These are phyloP conservation scores for Globisporangium okanoganense DNA, from an alignment of 352 stramenopile species.

Conservation along the genomic window DNA sequence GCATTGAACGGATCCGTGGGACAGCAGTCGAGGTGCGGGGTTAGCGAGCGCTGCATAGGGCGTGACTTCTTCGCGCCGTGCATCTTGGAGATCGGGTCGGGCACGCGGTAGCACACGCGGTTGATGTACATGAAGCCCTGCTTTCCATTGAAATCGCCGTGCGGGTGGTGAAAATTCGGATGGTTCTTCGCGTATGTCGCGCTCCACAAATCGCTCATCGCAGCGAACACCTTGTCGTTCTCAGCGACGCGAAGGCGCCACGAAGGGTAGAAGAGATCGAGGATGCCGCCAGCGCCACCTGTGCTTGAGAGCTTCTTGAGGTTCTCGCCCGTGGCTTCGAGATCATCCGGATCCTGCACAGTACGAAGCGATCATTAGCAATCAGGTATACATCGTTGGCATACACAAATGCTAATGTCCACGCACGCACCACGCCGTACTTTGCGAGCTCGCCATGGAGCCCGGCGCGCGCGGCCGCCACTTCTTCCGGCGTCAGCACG, in stretches of 20 bases:
- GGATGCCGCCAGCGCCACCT: slow-evolving; percentile 79
- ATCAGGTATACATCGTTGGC: not conserved
- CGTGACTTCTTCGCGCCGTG: slow-evolving; percentile 67
- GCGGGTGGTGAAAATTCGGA: slow-evolving; percentile 61
- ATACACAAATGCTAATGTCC: not conserved
- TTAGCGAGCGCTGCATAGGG: slow-evolving; percentile 82
- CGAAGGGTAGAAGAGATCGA: slow-evolving; percentile 88
- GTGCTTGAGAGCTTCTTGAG: slow-evolving; percentile 86
- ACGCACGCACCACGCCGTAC: slow-evolving; percentile 60
- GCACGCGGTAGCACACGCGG: slow-evolving; percentile 78
- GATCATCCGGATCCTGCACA: slow-evolving; percentile 53
- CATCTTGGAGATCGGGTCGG: slow-evolving; percentile 58
- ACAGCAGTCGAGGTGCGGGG: slow-evolving; percentile 87
- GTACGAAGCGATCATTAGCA: not conserved
- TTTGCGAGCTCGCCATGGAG: slow-evolving; percentile 64
- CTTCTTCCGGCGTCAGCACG: slow-evolving; percentile 53
- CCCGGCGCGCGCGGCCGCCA: slow-evolving; percentile 44
- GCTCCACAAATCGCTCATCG: slow-evolving; percentile 79
- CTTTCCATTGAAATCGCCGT: slow-evolving; percentile 63
- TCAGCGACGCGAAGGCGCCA: slow-evolving; percentile 83
- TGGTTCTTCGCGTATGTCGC: slow-evolving; percentile 69
- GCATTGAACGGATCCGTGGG: slow-evolving; percentile 70
- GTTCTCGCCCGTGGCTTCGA: slow-evolving; percentile 55
- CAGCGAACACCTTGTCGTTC: slow-evolving; percentile 64
- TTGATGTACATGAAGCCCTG: slow-evolving; percentile 88